These are phyloP conservation scores for Chaetomidium leptoderma DNA, from an alignment of 495 filamentous ascomycete species.

Conservation along the genomic window DNA sequence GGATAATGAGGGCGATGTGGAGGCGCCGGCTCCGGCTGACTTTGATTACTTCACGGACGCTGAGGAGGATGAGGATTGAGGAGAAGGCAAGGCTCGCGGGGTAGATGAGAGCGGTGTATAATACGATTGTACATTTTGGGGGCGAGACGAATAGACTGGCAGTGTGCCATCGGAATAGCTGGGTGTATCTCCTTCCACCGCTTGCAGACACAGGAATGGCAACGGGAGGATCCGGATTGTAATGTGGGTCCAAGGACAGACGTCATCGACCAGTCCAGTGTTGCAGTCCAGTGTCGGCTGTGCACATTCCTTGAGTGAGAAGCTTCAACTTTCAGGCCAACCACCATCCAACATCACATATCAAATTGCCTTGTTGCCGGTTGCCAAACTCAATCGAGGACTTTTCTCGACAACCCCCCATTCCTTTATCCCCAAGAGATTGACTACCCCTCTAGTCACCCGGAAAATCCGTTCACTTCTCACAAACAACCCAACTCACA, in stretches of 20 bases:
- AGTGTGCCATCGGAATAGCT: not conserved
- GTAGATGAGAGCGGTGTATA: slow-evolving; percentile 4
- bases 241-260: not conserved
- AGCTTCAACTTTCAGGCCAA: no score
- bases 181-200: not conserved
- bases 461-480: no score
- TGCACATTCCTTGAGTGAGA: no score
- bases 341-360: no score
- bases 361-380: no score
- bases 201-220: not conserved
- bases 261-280: no score
- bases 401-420: no score
- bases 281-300: no score
- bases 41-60: slow-evolving; percentile 84
- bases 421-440: no score
- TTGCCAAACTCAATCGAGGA: no score
- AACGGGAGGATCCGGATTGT: no score
- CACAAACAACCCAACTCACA: not conserved
- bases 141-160: slow-evolving; percentile 3
- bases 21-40: slow-evolving; percentile 71
- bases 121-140: slow-evolving; percentile 9
- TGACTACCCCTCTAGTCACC: no score
- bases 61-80: slow-evolving; percentile 50
- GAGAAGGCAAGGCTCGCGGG: not conserved
- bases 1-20: slow-evolving; percentile 77